A percentile compares a stretch with the other conserved stretches of the same genome.
phyloP scores from a whole-genome alignment of 1,284 basidiomycete species.

The Golubevia sp. region DNA sequence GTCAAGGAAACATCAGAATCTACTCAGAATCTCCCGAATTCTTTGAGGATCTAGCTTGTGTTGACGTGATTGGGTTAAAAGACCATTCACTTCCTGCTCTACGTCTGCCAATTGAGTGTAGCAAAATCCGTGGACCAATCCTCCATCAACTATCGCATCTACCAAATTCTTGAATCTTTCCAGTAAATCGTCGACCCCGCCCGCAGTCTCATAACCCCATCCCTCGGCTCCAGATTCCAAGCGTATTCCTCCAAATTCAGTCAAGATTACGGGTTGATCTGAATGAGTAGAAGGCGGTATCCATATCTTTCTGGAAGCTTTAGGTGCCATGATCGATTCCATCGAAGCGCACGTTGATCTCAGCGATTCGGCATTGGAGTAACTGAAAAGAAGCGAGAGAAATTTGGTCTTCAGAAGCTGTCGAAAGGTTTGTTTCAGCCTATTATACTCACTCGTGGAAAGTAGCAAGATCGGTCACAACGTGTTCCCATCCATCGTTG shows the following conservation, averaged over 20 bases:
- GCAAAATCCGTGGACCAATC: constrained; percentile 32
- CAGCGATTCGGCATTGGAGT: not conserved
- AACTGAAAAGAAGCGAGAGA: not conserved
- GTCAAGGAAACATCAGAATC: not conserved
- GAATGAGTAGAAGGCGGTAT: not conserved
- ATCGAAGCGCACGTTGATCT: constrained; percentile 9
- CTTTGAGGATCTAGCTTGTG: constrained; percentile 21
- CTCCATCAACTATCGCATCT: constrained; percentile 13
- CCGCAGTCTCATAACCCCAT: constrained; percentile 29
- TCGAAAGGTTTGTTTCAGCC: not conserved
- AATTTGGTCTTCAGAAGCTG: not conserved
- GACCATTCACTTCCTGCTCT: constrained; percentile 29
- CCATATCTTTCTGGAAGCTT: constrained; percentile 6
- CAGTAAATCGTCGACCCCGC: constrained; percentile 14
- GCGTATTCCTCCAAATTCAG: constrained; percentile 30
- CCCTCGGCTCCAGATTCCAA: constrained; percentile 5
- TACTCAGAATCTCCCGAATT: constrained; percentile 22
- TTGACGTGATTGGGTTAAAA: constrained; percentile 20
- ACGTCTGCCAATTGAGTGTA: constrained; percentile 32
- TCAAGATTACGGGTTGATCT: constrained; percentile 24
- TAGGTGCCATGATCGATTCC: constrained; percentile 12
- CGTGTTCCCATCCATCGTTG: constrained; percentile 43
- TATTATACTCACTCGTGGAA: constrained; percentile 32
- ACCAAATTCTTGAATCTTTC: constrained; percentile 11
- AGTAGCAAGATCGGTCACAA: constrained; percentile 20